phyloP scores from a whole-genome alignment of 768 basidiomycete genomes.

The Lactifluus rugatus region DNA sequence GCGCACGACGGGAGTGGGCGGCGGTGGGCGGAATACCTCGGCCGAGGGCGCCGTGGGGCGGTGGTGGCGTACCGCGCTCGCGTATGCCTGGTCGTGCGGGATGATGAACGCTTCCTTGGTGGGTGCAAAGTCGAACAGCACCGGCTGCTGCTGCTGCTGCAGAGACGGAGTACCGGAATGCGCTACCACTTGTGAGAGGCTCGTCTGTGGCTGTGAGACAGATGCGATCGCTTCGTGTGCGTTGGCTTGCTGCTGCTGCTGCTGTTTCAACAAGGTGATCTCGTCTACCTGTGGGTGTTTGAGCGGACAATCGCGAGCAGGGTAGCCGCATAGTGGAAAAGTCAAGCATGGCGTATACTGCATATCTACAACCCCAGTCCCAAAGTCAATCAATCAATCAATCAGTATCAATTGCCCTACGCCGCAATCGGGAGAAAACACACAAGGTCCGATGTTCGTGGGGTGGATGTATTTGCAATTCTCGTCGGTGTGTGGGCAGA shows the following conservation, averaged over 20 bases:
- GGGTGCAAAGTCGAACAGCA: not conserved
- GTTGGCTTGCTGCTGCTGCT: not conserved
- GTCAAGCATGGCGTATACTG: slow-evolving; percentile 11
- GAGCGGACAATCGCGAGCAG: not conserved
- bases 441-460: not conserved
- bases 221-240: not conserved
- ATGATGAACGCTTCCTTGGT: not conserved
- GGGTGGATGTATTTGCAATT: slow-evolving; percentile 5
- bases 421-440: not conserved
- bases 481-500: not conserved
- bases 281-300: slow-evolving; percentile 10
- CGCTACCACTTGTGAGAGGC: too few species aligned
- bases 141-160: not conserved
- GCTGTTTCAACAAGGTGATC: too few species aligned
- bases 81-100: slow-evolving; percentile 6
- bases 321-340: slow-evolving; percentile 9
- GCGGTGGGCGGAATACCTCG: not conserved
- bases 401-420: not conserved
- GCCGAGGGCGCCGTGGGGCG: not conserved
- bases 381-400: not conserved
- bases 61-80: slow-evolving; percentile 1
- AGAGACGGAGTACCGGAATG: not conserved
- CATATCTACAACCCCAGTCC: not conserved
- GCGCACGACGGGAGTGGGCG: not conserved
- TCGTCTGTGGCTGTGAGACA: not conserved